phyloP scores from a whole-genome alignment of 441 rosid species.

The Aleurites moluccanus region DNA sequence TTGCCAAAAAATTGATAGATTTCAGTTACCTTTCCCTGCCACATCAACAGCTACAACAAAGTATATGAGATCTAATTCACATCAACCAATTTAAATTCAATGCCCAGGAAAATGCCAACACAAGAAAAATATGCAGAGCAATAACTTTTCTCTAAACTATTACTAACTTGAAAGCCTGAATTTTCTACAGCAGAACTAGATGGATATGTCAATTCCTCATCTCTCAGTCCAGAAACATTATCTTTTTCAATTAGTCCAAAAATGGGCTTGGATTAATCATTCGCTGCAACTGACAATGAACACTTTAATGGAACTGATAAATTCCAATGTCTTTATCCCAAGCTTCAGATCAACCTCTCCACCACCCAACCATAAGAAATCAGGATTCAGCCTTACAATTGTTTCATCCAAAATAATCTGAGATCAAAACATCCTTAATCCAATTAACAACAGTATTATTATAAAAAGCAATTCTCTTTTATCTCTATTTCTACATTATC shows the following conservation, averaged over 20 bases:
- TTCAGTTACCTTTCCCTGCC: not conserved
- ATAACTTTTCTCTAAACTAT: not conserved
- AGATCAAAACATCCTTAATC: constrained; percentile 19
- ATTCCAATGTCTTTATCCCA: constrained; percentile 67
- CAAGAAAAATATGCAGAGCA: not conserved
- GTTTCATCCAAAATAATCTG: constrained; percentile 96
- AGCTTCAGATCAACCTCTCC: constrained; percentile 87
- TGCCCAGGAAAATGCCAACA: not conserved
- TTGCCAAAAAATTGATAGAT: not conserved
- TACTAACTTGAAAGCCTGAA: not conserved
- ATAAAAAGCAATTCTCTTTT: not conserved
- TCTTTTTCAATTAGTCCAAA: not conserved
- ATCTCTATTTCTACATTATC: not conserved
- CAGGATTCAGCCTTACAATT: constrained; percentile 62
- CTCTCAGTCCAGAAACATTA: not conserved
- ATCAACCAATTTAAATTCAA: not conserved
- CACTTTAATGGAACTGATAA: constrained; percentile 60
- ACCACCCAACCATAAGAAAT: constrained; percentile 89
- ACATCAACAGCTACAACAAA: not conserved
- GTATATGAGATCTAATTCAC: not conserved
- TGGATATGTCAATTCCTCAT: not conserved
- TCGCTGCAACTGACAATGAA: constrained; percentile 63
- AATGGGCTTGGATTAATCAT: constrained; percentile 19
- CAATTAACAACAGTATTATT: constrained; percentile 13
- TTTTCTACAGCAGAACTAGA: constrained; percentile 5